Conservation (phyloP, 768 basidiomycete genomes). For the Sutorius australiensis region DNA sequence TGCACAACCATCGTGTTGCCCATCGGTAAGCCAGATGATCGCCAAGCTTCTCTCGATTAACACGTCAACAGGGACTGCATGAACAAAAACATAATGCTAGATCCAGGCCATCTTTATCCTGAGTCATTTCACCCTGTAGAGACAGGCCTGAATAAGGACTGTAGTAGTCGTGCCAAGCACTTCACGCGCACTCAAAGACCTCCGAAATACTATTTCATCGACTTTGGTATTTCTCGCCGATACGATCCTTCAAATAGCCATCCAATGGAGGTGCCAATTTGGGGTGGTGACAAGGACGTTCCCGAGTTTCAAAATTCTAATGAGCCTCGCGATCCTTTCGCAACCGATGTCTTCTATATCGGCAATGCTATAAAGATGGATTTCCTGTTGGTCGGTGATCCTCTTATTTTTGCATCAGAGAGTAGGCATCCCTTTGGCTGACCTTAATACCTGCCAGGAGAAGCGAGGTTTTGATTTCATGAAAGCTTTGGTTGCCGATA, state of each 20-base stretch:
- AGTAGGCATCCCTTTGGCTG: no score
- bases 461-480: conserved; percentile 22
- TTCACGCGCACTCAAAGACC: background rate
- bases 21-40: conserved; percentile 19
- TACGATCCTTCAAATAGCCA: background rate
- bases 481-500: conserved; percentile 13
- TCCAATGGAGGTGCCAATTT: conserved; percentile 4
- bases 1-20: conserved; percentile 33
- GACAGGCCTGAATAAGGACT: background rate
- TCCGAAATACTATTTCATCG: background rate
- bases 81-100: conserved; percentile 25
- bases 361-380: conserved; percentile 36
- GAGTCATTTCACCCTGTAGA: background rate
- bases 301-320: conserved; percentile 35
- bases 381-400: conserved; percentile 28
- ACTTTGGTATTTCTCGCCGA: background rate
- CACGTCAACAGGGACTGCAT: conserved; percentile 21
- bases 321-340: conserved; percentile 36
- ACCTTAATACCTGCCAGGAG: no score
- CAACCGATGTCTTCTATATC: conserved; percentile 42
- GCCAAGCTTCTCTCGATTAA: background rate
- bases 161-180: background rate
- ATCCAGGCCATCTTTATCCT: background rate
- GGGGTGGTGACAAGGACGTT: conserved; percentile 40
- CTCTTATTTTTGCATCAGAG: no score